Evolutionary conservation across 2,329 filamentous ascomycete genomes (phyloP), one percentile per base, ranked within the genome.

Genomic region (Meredithiella fracta): DNA sequence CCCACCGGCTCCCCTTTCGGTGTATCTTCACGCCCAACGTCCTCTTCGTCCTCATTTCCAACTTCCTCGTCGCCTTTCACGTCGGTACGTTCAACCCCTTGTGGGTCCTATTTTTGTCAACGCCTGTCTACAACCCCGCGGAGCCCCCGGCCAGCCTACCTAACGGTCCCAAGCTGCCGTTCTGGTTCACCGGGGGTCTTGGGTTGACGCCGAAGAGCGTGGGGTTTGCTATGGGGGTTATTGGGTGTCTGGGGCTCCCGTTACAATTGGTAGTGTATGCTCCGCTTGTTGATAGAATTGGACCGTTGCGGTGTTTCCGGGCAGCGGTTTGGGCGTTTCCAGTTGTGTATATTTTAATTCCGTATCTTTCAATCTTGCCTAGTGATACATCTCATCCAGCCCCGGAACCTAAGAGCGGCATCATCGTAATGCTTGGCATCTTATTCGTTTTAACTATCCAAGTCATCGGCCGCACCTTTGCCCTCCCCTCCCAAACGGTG

Each of bases 41-140:
- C 17, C 60, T 65, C 52, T 64, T 75, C 52, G 79, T 75, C 0
- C 64, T 90, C 2, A 60, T 82, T n/a, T 75, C 77, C 7, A 82
- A 85, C 60, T 83, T 83, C 61, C 74, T 88, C 58, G 75, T 88
- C 51, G 78, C 80, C 17, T 78, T 87, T 60, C 85, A 89, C 67
- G 73, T 87, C 62, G 83, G 82, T 59, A 82, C 84, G 26, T 90
- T 88, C 70, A 84, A 86, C 64, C 78, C 83, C 1, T 76, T 90
- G 47, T 86, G 82, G 71, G 85, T 86, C 59, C 74, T 87, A 53
- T 89, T 90, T 66, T 73, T 90, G 49, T 86, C 85, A 1, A 85
- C 83, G 0, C 82, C 83, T 0, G 80, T 82, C 3, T 79, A 72
- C 60, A 67, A 73, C 62, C 70, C 73, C 0, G 42, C 62, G 9